Base-by-base conservation (phyloP, 2,329 filamentous ascomycete species). In the Cladosporium cucumerinum region DNA sequence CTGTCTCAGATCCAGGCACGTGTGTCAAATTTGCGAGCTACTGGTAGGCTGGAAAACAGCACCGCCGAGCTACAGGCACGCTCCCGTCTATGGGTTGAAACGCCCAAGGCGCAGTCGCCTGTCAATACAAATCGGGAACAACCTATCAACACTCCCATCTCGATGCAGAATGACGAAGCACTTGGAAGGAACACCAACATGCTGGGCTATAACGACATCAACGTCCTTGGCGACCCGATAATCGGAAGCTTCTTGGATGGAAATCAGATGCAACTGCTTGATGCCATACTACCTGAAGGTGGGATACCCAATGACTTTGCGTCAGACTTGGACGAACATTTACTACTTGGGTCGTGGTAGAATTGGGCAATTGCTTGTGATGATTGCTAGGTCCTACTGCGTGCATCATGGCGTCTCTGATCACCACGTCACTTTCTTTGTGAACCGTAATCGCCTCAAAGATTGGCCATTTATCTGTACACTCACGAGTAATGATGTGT, bases 1-100 rank as follows among this genome's bases (percentile, higher is more conserved):
- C 68, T 81, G 4, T 78, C 80, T 26, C 64, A 67, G 28, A 67
- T 70, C n/a, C 64, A 66, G 46, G 43, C 59, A 21, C 60, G 60
- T 21, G 60, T 62, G 2, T 62, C 60, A 5, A 54, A 30, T 8
- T n/a, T 62, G 25, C 60, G 60, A 5, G 60, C 60, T n/a, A 21
- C 32, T 23, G 60, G 60, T 23, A 46, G 32, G 4, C 34, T 62
- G 6, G 58, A 52, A n/a, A 61, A 30, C 11, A 52, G 18, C 28
- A 39, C 16, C 34, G 34, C 23, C 10, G 58, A 30, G 25, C 14
- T 51, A 25, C 26, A 32, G 3, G 43, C 43, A 30, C 55, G 55
- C 23, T 16, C 61, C 49, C 8, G 51, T 66, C 46, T 55, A 32
- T 57, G 32, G 14, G 36, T 5, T 18, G 25, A 46, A 25, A 14